Base-by-base conservation (phyloP, 805 yeast genomes). In the Saccharomyces eubayanus region DNA sequence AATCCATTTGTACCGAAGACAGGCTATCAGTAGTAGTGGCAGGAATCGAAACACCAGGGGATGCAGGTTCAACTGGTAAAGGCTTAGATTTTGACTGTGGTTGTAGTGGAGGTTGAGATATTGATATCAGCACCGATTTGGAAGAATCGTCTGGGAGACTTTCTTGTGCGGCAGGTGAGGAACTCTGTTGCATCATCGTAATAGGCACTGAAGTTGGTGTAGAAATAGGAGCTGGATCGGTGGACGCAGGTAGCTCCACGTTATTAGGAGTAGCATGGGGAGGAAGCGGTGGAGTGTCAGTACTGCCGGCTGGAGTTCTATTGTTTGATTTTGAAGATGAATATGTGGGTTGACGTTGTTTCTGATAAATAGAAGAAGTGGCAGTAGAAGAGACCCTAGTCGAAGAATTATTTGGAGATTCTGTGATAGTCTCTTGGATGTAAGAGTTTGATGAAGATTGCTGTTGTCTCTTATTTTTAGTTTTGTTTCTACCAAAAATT, bases 401-500 rank as follows among this genome's bases (percentile, higher is more conserved):
- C 3, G 43, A 36, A 16, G 49, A 45, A 11, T 45, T 47, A 20
- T 27, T 43, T n/a, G 51, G 49, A 9, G 48, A 29, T 27, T 57
- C 58, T 27, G 54, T 46, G 20, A 51, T 53, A 16, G 51, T 21
- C 27, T 48, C 53, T 41, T 57, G 47, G 46, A 51, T 31, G n/a
- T 36, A 21, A 16, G 43, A 36, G 21, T 6, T 50, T 54, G n/a
- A 53, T 49, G 30, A 48, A 20, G 11, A 31, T 47, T 27, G 49
- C 50, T 36, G 63, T 11, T 51, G 51, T 46, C 49, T 54, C 36
- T 64, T 70, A 27, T 70, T 68, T 48, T 74, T 72, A 57, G 75
- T 74, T 62, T 81, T 82, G 67, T 80, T 84, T 58, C 82, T 79
- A 47, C 86, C 84, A 62, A 87, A 82, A 57, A 87, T 79, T 0